Evolutionary conservation across 192 early-diverging fungal genomes (phyloP), one percentile per base, ranked within the genome.

Genomic region (Diversispora epigaea): DNA sequence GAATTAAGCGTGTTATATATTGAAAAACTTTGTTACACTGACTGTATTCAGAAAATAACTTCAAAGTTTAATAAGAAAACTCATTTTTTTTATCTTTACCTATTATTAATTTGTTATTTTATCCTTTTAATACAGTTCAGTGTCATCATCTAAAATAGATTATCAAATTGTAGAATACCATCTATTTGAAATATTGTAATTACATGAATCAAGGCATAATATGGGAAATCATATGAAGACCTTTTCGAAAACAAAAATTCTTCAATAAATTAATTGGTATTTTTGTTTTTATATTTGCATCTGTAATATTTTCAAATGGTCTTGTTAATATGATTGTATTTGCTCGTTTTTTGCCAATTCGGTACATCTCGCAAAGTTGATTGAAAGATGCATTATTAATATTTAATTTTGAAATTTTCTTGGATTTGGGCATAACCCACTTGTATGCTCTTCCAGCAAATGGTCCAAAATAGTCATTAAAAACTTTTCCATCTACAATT

Each of bases 401-500:
- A 44, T 67, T 67, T 9, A 19, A n/a, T 15, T 8, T 7, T 1
- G 7, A 15, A 46, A n/a, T 6, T 46, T 3, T 44, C 46, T 40
- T 6, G 39, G 21, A 43, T 10, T 11, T n/a, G 25, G 17, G 3
- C 11, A n/a, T 68, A 44, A 56, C 75, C 41, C 60, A 73, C 15
- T 25, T 62, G 52, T 63, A 74, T 50, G 71, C 76, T 62, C 76
- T 80, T 19, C 76, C 67, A 21, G 79, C 75, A 73, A 80, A 80
- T 68, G 76, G 79, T 32, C 76, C 72, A 69, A 80, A 77, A 52
- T 77, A 75, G 1, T 74, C 25, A 6, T 45, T 60, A 71, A 71
- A 80, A 64, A 63, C 69, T 39, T 61, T 73, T 78, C 19, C 46
- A 63, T 81, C 73, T 49, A 81, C 80, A 67, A 81, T 75, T 43